These are phyloP conservation scores for Boletus barrowsii DNA, from an alignment of 768 basidiomycete genomes.

Conservation along the genomic window DNA sequence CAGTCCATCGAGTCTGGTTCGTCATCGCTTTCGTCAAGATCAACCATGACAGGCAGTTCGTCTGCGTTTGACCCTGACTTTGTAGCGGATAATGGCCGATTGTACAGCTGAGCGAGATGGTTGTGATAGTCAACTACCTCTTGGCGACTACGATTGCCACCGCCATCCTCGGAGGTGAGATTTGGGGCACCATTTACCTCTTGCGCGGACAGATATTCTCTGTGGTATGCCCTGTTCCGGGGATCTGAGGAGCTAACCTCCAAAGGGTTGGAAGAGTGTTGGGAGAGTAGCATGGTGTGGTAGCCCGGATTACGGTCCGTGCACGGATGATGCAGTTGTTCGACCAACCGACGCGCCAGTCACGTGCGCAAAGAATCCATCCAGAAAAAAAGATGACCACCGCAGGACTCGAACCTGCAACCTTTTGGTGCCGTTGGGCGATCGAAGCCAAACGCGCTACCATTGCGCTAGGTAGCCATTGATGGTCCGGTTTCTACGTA, in stretches of 20 bases:
- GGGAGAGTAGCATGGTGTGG: constrained; percentile 47
- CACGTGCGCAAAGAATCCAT: constrained; percentile 18
- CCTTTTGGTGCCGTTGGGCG: constrained; percentile 79
- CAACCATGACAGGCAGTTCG: constrained; percentile 33
- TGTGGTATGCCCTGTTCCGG: constrained; percentile 46
- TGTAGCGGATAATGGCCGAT: constrained; percentile 18
- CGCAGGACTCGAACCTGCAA: constrained; percentile 97
- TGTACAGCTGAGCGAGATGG: constrained; percentile 48
- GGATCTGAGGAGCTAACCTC: constrained; percentile 63
- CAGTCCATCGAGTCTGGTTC: constrained; percentile 36
- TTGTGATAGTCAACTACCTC: constrained; percentile 47
- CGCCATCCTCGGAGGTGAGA: constrained; percentile 52
- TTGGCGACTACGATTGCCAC: constrained; percentile 35
- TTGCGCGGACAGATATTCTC: constrained; percentile 36
- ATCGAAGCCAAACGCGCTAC: constrained; percentile 96
- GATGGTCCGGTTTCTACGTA: rapidly evolving
- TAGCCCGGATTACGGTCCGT: background rate
- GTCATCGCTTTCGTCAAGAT: constrained; percentile 48
- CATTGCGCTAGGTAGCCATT: constrained; percentile 85
- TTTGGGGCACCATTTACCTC: constrained; percentile 28
- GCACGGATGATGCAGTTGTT: background rate
- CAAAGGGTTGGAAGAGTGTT: constrained; percentile 73
- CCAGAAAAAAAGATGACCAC: constrained; percentile 54
- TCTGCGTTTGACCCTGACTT: constrained; percentile 22
- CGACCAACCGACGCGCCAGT: constrained; percentile 3